Base-by-base conservation (phyloP, 306 rosid genomes). In the Hippophae tibetana region DNA sequence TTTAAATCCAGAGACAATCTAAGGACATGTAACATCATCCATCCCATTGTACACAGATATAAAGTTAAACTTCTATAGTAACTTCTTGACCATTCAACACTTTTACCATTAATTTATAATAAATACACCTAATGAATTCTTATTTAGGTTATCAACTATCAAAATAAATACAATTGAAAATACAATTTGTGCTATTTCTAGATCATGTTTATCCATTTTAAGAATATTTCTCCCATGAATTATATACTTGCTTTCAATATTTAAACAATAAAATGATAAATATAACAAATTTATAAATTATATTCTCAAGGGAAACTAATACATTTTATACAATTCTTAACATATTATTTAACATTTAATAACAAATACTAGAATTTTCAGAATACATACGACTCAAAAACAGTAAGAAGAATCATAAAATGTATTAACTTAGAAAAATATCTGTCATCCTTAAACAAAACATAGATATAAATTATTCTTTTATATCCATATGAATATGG, bases 131-230 rank as follows among this genome's bases (percentile, higher is more conserved):
- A 18, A 18, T 18, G 23, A 18, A 18, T 18, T 18, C 23, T 18
- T 18, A 18, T 18, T 18, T 18, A 18, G 23, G 23, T 18, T 18
- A 31, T 83, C 95, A 46, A 90, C 90, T 59, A 85, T 71, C 70
- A 86, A 61, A 43, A 86, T 86, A 65, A 83, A 60, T 56, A 83
- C 84, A 7, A 86, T 81, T 48, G 90, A 90, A 90, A 86, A 58
- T 26, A 88, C 90, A 57, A 83, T 79, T 12, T 87, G 71, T 48
- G 76, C 50, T 63, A 83, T 83, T 77, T 86, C 95, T 43, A 63
- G 43, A 42, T 65, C 65, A 7, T 63, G 65, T 47, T 57, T 69
- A 45, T 70, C 67, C 43, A 52, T 62, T 54, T 41, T 63, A 63
- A 58, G 64, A 14, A 69, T 64, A 47, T 69, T 63, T 62, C 74